Base-by-base conservation (phyloP, 805 yeast genomes). In the Nakazawaea ernobii region DNA sequence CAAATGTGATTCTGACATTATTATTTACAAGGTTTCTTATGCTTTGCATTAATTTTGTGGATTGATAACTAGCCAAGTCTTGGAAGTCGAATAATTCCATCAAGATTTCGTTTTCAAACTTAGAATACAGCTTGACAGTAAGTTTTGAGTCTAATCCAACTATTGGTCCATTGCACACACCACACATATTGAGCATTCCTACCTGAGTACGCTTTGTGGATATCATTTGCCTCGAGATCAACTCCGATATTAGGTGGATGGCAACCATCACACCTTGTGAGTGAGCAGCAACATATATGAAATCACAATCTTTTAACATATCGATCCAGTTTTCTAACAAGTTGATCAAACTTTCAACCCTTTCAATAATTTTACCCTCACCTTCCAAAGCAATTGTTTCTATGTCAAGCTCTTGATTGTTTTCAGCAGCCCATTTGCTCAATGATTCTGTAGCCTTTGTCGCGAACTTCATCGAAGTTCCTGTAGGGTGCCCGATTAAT, bases 261-360 rank as follows among this genome's bases (percentile, higher is more conserved):
- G 96, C 80, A 0, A 94, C 95, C 1, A 95, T 95, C 42, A 92
- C 86, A 1, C 97, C 96, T 63, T 90, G 97, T 0, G 97, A 88
- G 63, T 91, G 97, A 0, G 95, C 79, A 0, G 96, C 95, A 52
- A 91, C 75, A 57, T 85, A 84, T 26, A 94, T 73, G 53, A 82
- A 84, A 61, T 92, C 97, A 1, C 95, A 87, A 17, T 64, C 55
- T 1, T 58, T 49, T 14, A 86, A 66, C 32, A 73, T 74, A n/a
- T 71, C 65, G 36, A 69, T 61, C 91, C 92, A 88, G 59, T 81
- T 82, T 49, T 75, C 74, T 53, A 92, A 68, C 35, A 89, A 76
- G 35, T 78, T 77, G 48, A 83, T 77, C 51, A 89, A 83, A 53
- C 78, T 82, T 38, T 80, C 82, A 2, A 88, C 95, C 30, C 98